phyloP scores from a whole-genome alignment of 768 basidiomycete genomes.

The Tricholoma furcatifolium region DNA sequence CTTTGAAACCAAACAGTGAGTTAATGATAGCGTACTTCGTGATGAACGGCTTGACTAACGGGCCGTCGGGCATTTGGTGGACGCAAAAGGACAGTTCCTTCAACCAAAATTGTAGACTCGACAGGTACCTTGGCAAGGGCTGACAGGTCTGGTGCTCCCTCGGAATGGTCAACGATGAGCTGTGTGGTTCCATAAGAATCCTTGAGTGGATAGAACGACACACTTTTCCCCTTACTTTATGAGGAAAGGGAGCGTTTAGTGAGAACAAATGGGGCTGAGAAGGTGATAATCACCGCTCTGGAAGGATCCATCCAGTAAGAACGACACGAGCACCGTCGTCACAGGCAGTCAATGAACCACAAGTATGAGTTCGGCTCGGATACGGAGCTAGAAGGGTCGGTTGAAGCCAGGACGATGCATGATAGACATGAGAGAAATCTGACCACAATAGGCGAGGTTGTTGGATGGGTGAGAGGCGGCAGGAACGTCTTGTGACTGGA shows the following conservation, averaged over 20 bases:
- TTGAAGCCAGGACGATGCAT: conserved; percentile 17
- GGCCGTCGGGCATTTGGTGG: conserved; percentile 61
- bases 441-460: conserved; percentile 34
- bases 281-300: conserved; percentile 64
- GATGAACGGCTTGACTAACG: conserved; percentile 39
- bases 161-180: conserved; percentile 61
- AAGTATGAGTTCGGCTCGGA: conserved; percentile 60
- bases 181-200: conserved; percentile 79
- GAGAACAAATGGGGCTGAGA: conserved; percentile 29
- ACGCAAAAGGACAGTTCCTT: conserved; percentile 69
- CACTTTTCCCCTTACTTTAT: conserved; percentile 63
- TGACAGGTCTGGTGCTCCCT: conserved; percentile 28
- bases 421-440: conserved; percentile 21
- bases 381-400: conserved; percentile 48
- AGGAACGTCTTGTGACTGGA: conserved; percentile 21
- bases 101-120: conserved; percentile 76
- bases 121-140: conserved; percentile 62
- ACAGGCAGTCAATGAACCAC: conserved; percentile 51
- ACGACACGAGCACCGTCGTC: conserved; percentile 61
- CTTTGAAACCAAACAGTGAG: conserved; percentile 29
- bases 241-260: conserved; percentile 32
- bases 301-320: conserved; percentile 80
- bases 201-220: conserved; percentile 86
- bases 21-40: conserved; percentile 14
- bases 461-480: conserved; percentile 7